These are phyloP conservation scores for Coemansia sp. DNA, from an alignment of 192 early-diverging fungal species.

Conservation along the genomic window DNA sequence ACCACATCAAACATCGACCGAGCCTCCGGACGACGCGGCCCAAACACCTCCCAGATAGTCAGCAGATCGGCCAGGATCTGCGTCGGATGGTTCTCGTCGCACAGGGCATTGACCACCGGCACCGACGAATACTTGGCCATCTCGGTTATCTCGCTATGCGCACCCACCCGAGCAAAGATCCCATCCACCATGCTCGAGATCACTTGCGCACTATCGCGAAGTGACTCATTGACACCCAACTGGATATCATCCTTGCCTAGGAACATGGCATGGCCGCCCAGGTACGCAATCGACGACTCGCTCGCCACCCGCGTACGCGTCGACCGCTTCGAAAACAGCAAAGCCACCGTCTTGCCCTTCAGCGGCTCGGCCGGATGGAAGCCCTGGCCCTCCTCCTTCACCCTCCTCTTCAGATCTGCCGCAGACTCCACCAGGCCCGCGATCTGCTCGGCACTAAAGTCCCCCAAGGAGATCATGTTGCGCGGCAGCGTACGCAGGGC, in stretches of 20 bases:
- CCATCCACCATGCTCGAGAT: slow-evolving; percentile 95
- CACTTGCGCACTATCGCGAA: slow-evolving; percentile 83
- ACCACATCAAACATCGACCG: slow-evolving; percentile 39
- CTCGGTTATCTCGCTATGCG: slow-evolving; percentile 82
- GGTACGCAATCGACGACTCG: slow-evolving; percentile 83
- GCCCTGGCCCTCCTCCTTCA: slow-evolving; percentile 53
- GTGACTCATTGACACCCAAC: slow-evolving; percentile 89
- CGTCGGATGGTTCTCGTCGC: slow-evolving; percentile 91
- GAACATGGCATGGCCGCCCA: slow-evolving; percentile 96
- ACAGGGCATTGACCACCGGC: slow-evolving; percentile 95
- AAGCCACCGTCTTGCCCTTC: slow-evolving; percentile 78
- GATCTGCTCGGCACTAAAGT: slow-evolving; percentile 75
- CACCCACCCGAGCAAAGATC: slow-evolving; percentile 89
- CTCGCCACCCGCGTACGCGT: slow-evolving; percentile 95
- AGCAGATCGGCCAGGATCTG: slow-evolving; percentile 95
- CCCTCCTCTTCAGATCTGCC: slow-evolving; percentile 70
- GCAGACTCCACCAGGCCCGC: slow-evolving; percentile 70
- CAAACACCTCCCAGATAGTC: slow-evolving; percentile 81
- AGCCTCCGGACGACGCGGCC: slow-evolving; percentile 11
- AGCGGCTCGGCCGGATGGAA: slow-evolving; percentile 54
- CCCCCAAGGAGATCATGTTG: slow-evolving; percentile 58
- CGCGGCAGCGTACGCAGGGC: slow-evolving; percentile 29
- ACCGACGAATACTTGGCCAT: slow-evolving; percentile 82
- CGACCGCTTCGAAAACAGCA: slow-evolving; percentile 93
- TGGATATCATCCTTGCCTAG: slow-evolving; percentile 94